Conservation (phyloP, 2,329 filamentous ascomycete species). For the Sclerotinia spermophila region DNA sequence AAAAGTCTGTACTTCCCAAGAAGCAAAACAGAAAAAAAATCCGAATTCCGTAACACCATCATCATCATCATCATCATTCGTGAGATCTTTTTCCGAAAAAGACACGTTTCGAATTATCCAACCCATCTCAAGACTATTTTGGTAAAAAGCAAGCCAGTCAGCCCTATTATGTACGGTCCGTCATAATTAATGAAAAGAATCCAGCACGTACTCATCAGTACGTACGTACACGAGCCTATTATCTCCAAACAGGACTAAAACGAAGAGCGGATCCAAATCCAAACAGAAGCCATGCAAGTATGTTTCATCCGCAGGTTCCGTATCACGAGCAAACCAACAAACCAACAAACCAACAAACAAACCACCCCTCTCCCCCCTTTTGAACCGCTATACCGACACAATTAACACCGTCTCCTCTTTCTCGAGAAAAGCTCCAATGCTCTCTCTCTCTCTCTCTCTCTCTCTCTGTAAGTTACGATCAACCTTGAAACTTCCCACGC, state of each 20-base stretch:
- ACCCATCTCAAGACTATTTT: not conserved
- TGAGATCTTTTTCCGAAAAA: not conserved
- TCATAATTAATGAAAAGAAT: not conserved
- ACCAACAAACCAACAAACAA: not conserved
- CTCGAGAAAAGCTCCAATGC: no score
- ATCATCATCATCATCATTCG: not conserved
- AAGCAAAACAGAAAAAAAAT: not conserved
- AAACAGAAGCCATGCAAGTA: not conserved
- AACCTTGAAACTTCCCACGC: constrained; percentile 1
- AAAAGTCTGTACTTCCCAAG: no score
- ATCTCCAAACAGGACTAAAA: not conserved
- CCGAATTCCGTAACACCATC: not conserved
- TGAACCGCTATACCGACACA: not conserved
- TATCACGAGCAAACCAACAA: not conserved
- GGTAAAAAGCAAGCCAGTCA: not conserved
- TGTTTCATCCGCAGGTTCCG: not conserved
- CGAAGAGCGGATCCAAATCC: not conserved
- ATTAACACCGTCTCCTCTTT: not conserved
- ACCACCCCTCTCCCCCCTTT: constrained; percentile 2
- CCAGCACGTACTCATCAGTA: not conserved
- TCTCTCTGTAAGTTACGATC: no score
- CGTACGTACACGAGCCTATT: not conserved
- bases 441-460: no score
- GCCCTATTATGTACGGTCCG: constrained; percentile 11
- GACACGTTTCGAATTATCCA: no score